Base-by-base conservation (phyloP, 108 stramenopile species). In the Nitzschia putrida region DNA sequence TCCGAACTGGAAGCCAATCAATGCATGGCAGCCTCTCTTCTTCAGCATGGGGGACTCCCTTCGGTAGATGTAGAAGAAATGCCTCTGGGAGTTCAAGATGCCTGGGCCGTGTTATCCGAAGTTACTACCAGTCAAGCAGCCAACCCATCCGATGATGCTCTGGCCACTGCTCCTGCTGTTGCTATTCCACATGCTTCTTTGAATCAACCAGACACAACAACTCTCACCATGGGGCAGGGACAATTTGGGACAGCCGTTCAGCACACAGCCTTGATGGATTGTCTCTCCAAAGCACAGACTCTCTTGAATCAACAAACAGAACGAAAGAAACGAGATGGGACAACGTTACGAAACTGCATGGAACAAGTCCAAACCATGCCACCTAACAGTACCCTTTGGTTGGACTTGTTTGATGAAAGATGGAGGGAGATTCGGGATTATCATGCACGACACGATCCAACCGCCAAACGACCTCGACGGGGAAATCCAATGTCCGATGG, bases 401-500 rank as follows among this genome's bases (percentile, higher is more conserved):
- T 80, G 24, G 61, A 77, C 38, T 61, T 80, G 0, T 87, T 95
- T 51, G 90, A 92, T 69, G 83, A 73, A 26, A 65, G 77, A 53
- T 73, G 92, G 9, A 66, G 77, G 54, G 79, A 86, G 40, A 73
- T 89, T 44, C 85, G 85, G 59, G 60, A 74, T 21, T 92, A 95
- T 73, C 89, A 92, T 80, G 83, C 88, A 24, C 68, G 71, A 23
- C 75, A 86, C 71, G 65, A 57, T 34, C 60, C 49, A 44, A 39
- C 44, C 11, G 65, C 75, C 50, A 93, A 90, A 53, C 80, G 86
- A 29, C 69, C 57, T n/a, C 77, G 82, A 67, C 47, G 14, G 18
- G 89, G 89, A 25, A 78, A 87, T 77, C 88, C 89, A 14, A 49
- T 73, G 8, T 86, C 87, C 37, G 90, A 94, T 80, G 93, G 93